Evolutionary conservation across 352 stramenopile genomes (phyloP), one percentile per base, ranked within the genome.

Genomic region (Pythium guiyangense): DNA sequence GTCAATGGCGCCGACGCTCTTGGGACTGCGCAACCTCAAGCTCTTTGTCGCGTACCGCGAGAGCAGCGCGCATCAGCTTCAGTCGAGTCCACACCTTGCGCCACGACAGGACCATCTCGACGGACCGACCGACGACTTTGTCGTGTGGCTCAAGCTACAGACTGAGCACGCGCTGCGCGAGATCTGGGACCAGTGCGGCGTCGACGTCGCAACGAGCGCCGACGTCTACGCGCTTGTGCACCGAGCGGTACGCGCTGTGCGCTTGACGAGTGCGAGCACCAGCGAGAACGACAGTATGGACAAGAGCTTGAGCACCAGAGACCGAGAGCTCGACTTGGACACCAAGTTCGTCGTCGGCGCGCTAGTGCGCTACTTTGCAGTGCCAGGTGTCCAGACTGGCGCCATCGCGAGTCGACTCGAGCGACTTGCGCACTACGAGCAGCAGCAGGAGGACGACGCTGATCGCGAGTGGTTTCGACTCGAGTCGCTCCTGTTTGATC

Each of bases 11-110:
- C n/a, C 55, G 29, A 70, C 70, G 45, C 50, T 73, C 0, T 57
- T 60, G 3, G 72, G 76, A 18, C 45, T 89, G 35, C 69, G 74
- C 49, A 70, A 74, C 15, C 39, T 92, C 14, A 74, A 73, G 31
- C 44, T 90, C 12, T 67, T 67, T 52, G 53, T 56, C 3, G 64
- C 71, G 22, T 73, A 54, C 35, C 54, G 57, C 29, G 51, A 59
- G 3, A 59, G 3, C n/a, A 1, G 10, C 15, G 20, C 43, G 18
- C 29, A 44, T 46, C 44, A 27, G 27, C 22, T 3, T 40, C 49
- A 25, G 46, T 20, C 39, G 39, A 44, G 12, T 43, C 37, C 12
- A 43, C 37, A 14, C 4, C 25, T 53, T 12, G 34, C 54, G 3
- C 42, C n/a, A 34, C 18, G 37, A 50, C 60, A 27, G 15, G 18